Conservation (phyloP, 345 rosid genomes). For the Citrus medica region DNA sequence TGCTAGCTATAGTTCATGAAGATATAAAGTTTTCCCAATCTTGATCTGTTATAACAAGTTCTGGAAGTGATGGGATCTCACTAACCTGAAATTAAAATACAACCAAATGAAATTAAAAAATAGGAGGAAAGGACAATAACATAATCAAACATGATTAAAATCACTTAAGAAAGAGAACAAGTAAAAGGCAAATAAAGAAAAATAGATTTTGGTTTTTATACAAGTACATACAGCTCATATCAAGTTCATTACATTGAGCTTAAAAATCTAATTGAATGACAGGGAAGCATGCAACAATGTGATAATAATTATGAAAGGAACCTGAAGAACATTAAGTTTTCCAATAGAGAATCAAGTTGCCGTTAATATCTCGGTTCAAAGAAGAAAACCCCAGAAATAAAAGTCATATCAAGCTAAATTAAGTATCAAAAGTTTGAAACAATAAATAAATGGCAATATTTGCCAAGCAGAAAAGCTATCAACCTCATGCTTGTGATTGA, state of each 20-base stretch:
- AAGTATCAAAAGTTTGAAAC: not conserved
- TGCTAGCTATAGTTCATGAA: conserved; percentile 20
- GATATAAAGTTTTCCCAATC: not conserved
- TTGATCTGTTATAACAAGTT: conserved; percentile 13
- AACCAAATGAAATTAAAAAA: conserved; percentile 11
- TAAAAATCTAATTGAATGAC: not conserved
- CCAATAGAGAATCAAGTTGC: not conserved
- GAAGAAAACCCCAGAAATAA: not conserved
- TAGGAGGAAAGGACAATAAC: conserved; percentile 7
- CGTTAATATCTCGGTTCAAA: not conserved
- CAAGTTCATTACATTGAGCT: conserved; percentile 1
- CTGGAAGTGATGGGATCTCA: conserved; percentile 25
- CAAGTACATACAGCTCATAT: conserved; percentile 25
- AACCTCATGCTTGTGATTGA: not conserved
- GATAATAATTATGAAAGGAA: conserved; percentile 19
- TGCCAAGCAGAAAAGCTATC: not conserved
- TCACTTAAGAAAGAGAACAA: conserved; percentile 5
- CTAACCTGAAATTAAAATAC: conserved; percentile 31
- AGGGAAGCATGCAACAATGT: conserved; percentile 18
- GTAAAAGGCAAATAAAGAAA: conserved; percentile 3
- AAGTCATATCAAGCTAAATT: not conserved
- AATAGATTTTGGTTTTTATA: conserved; percentile 7
- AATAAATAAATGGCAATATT: not conserved
- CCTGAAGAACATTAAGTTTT: not conserved
- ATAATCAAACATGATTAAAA: conserved; percentile 22